A percentile compares a stretch with the other conserved stretches of the same genome.
Conservation (phyloP, 2,329 filamentous ascomycete genomes). For the Colletotrichum sublineola region DNA sequence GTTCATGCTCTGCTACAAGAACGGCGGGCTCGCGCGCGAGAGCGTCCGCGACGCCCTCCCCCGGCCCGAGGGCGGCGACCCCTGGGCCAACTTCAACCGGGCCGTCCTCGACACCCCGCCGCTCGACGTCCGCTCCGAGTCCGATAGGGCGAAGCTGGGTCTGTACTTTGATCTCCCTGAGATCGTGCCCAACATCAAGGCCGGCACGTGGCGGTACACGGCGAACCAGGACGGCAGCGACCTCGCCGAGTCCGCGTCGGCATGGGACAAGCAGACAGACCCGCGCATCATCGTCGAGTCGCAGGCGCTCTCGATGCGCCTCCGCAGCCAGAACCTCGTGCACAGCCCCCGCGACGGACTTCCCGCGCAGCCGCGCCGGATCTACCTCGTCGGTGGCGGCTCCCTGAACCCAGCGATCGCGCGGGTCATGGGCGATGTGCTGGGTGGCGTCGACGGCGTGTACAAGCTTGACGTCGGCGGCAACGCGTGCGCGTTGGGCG, state of each 20-base stretch:
- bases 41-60: constrained; percentile 87
- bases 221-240: constrained; percentile 66
- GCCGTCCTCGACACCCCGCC: constrained; percentile 76
- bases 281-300: constrained; percentile 91
- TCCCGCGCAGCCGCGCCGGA: constrained; percentile 86
- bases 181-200: constrained; percentile 90
- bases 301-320: constrained; percentile 91
- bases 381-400: constrained; percentile 96
- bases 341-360: constrained; percentile 64
- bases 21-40: constrained; percentile 93
- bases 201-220: constrained; percentile 89
- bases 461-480: constrained; percentile 95
- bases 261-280: constrained; percentile 75
- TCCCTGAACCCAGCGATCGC: constrained; percentile 92
- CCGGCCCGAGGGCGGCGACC: constrained; percentile 60
- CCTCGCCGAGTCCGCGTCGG: constrained; percentile 53
- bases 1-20: constrained; percentile 99
- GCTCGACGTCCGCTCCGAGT: constrained; percentile 70
- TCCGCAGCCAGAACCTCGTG: constrained; percentile 85
- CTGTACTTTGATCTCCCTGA: constrained; percentile 97
- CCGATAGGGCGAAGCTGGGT: constrained; percentile 81
- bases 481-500: constrained; percentile 93
- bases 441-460: constrained; percentile 86
- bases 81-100: constrained; percentile 87
- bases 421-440: constrained; percentile 83